Percentiles rank a stretch among this genome's conserved stretches.
phyloP scores from a whole-genome alignment of 345 rosid genomes.

The Diplotaxis tenuifolia region DNA sequence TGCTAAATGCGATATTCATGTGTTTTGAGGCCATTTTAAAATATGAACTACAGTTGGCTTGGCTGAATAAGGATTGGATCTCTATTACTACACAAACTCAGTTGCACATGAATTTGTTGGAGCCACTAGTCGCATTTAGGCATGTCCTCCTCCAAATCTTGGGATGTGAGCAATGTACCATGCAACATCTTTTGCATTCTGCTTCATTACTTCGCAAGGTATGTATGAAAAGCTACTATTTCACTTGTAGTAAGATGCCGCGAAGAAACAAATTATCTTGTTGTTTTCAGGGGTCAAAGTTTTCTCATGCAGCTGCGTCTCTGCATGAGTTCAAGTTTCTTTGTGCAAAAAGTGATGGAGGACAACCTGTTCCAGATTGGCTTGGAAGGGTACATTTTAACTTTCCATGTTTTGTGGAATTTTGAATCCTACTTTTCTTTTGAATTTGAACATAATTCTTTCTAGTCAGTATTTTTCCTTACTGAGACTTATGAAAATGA shows the following conservation, averaged over 20 bases:
- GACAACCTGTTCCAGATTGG: slow-evolving; percentile 57
- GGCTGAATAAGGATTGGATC: slow-evolving; percentile 75
- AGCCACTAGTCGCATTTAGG: slow-evolving; percentile 90
- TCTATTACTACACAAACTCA: slow-evolving; percentile 61
- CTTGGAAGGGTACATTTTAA: slow-evolving; percentile 71
- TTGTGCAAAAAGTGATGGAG: slow-evolving; percentile 46
- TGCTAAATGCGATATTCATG: slow-evolving; percentile 10
- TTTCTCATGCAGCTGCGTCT: slow-evolving; percentile 85
- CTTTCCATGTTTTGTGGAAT: slow-evolving; percentile 19
- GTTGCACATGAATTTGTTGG: slow-evolving; percentile 90
- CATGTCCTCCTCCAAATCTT: slow-evolving; percentile 76
- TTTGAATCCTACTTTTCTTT: slow-evolving; percentile 5
- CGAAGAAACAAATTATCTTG: slow-evolving; percentile 21
- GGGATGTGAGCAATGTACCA: slow-evolving; percentile 55
- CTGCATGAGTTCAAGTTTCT: slow-evolving; percentile 83
- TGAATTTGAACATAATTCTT: not conserved
- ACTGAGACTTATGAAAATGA: slow-evolving; percentile 1
- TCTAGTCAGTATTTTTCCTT: slow-evolving; percentile 9
- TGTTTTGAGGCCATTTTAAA: slow-evolving; percentile 26
- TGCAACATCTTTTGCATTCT: slow-evolving; percentile 84
- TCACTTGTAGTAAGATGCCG: not conserved
- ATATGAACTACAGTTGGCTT: slow-evolving; percentile 56
- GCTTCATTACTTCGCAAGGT: slow-evolving; percentile 95
- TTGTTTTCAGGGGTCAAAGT: slow-evolving; percentile 67
- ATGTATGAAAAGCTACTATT: slow-evolving; percentile 24